Evolutionary conservation across 1,139 yeast species (phyloP), one percentile per base, ranked within the genome.

Genomic region (Williopsis jadinii): DNA sequence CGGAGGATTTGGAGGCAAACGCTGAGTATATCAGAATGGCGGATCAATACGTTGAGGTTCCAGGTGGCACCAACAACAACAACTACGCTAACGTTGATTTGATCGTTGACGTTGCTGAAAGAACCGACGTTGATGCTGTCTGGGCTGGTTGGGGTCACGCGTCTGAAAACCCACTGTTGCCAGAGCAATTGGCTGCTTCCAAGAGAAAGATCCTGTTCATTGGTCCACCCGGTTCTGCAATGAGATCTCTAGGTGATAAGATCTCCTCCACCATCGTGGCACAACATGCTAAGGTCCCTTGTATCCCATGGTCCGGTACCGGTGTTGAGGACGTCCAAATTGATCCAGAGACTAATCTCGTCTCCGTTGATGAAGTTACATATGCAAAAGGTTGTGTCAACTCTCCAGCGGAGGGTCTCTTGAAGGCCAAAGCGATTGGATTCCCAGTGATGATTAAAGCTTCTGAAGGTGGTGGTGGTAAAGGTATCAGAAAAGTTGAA

Each of bases 81-180:
- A 92, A 92, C 66, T 90, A 90, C 62, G 98, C 99, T 56, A 92
- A 92, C 60, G 99, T 92, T 48, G 98, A 94, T 55, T 73, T 92
- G 51, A 92, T 92, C 64, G 97, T 92, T 39, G 99, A 92, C 59
- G 73, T 92, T 43, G 99, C 99, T 34, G 98, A 92, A 69, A 83
- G 97, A 68, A 83, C 95, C 40, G 78, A 87, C 52, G 97, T 85
- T 44, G 95, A 92, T 62, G 99, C 98, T 26, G 99, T 92, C 46
- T 92, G 99, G 99, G 98, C 99, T 30, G 99, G 99, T 55, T 84
- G 97, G 97, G 99, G 99, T 56, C 98, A 94, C 63, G 99, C 99
- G 32, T 86, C 96, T 24, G 99, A 92, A 68, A 92, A 94, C 67
- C 99, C 99, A 13, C 66, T 73, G 45, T 77, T 92, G 53, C 99